A percentile compares a stretch with the other conserved stretches of the same genome.
These are phyloP conservation scores for Chaetomium cochliodes DNA, from an alignment of 495 filamentous ascomycete genomes.

Conservation along the genomic window DNA sequence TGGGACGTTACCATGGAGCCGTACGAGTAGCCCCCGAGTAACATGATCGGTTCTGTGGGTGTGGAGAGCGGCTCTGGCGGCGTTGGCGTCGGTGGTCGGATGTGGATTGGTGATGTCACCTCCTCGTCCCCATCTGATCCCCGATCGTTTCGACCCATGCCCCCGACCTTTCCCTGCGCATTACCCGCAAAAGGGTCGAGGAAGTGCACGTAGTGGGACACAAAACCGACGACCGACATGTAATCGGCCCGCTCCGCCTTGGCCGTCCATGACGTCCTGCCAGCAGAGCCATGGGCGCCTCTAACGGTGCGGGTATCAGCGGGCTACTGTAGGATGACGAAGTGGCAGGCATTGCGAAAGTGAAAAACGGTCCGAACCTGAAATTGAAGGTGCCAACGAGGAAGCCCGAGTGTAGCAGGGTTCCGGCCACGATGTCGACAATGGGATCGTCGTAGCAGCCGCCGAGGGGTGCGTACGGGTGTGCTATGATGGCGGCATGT, in stretches of 20 bases:
- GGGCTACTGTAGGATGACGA: not conserved
- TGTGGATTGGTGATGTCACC: conserved; percentile 10
- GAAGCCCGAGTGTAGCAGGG: conserved; percentile 65
- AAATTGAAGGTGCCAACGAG: conserved; percentile 92
- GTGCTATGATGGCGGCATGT: conserved; percentile 76
- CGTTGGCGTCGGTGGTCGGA: conserved; percentile 18
- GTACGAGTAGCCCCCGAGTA: conserved; percentile 88
- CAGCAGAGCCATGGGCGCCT: conserved; percentile 72
- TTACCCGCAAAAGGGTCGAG: conserved; percentile 32
- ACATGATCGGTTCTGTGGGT: conserved; percentile 36
- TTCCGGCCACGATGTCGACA: conserved; percentile 60
- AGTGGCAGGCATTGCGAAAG: not conserved
- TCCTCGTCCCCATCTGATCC: not conserved
- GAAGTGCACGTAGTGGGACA: conserved; percentile 66
- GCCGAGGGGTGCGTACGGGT: conserved; percentile 86
- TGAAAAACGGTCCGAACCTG: conserved; percentile 53
- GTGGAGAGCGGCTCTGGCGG: not conserved
- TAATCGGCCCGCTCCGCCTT: conserved; percentile 80
- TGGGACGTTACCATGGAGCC: conserved; percentile 76
- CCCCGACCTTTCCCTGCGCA: not conserved
- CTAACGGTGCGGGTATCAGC: conserved; percentile 44
- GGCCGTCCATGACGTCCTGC: conserved; percentile 80
- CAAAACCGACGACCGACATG: conserved; percentile 71
- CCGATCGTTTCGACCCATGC: not conserved
- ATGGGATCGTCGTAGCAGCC: conserved; percentile 82